Conservation (phyloP, 2,329 filamentous ascomycete genomes). For the Sporothrix phasma region DNA sequence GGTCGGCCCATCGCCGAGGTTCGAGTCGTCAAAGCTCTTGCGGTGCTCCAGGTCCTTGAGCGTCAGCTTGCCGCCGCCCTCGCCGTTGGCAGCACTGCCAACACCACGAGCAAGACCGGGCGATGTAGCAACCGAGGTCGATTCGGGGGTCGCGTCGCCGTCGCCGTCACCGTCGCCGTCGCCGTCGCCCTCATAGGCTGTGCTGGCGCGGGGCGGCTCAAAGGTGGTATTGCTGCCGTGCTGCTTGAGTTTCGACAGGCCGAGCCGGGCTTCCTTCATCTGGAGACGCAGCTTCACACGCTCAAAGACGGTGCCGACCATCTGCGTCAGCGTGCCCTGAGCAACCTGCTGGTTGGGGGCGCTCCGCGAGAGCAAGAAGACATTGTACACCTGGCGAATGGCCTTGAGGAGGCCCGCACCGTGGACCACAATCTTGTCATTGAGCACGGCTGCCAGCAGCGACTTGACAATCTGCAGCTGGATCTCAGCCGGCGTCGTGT, state of each 20-base stretch:
- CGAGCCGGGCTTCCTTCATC: slow-evolving; percentile 71
- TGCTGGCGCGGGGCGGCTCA: slow-evolving; percentile 30
- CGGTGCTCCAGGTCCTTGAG: slow-evolving; percentile 57
- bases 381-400: slow-evolving; percentile 96
- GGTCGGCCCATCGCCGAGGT: slow-evolving; percentile 55
- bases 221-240: slow-evolving; percentile 44
- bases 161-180: slow-evolving; percentile 27
- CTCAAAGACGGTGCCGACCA: slow-evolving; percentile 98
- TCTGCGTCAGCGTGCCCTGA: slow-evolving; percentile 92
- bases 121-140: slow-evolving; percentile 25
- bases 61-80: slow-evolving; percentile 42
- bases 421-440: slow-evolving; percentile 98
- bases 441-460: slow-evolving; percentile 83
- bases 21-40: slow-evolving; percentile 60
- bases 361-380: slow-evolving; percentile 89
- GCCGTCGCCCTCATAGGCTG: slow-evolving; percentile 20
- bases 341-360: slow-evolving; percentile 94
- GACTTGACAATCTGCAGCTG: slow-evolving; percentile 99
- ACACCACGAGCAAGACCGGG: slow-evolving; percentile 20
- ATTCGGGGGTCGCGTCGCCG: slow-evolving; percentile 27
- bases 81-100: slow-evolving; percentile 19
- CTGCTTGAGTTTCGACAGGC: slow-evolving; percentile 42
- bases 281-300: slow-evolving; percentile 78
- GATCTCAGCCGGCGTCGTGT: slow-evolving; percentile 82
- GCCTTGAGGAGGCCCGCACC: slow-evolving; percentile 92